phyloP scores from a whole-genome alignment of 257 asterid species.

The Solanum etuberosum region DNA sequence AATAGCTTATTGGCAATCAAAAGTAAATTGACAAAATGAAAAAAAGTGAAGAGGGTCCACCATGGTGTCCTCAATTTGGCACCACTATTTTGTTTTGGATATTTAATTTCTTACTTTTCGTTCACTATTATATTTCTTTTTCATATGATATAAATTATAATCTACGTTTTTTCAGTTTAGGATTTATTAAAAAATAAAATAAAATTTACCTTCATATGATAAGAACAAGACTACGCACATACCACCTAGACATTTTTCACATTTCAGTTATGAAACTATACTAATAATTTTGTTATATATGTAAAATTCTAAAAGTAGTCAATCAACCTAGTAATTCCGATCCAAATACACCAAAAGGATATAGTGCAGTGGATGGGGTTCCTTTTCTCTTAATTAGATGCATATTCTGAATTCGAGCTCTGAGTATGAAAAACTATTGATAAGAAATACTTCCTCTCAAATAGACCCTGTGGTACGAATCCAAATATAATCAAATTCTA shows the following conservation, averaged over 20 bases:
- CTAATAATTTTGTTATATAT: neutral
- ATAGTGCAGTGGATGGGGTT: accelerated
- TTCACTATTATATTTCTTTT: too few species aligned
- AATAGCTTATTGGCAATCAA: neutral
- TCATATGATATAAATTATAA: too few species aligned
- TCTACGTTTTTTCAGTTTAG: neutral
- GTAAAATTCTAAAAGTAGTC: neutral
- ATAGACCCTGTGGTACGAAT: neutral
- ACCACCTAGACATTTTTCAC: neutral
- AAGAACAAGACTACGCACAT: neutral
- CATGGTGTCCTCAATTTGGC: neutral
- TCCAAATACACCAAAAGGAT: too few species aligned
- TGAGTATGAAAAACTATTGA: too few species aligned
- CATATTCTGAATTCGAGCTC: too few species aligned
- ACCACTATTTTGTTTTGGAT: neutral
- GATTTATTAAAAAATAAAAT: too few species aligned
- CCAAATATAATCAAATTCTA: neutral
- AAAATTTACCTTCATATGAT: neutral
- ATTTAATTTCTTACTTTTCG: neutral
- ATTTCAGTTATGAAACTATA: neutral
- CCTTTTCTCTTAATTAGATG: too few species aligned
- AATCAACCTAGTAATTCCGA: too few species aligned
- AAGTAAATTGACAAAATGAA: neutral
- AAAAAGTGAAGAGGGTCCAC: neutral
- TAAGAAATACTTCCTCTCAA: too few species aligned